Percentiles rank a stretch among this genome's conserved stretches.
phyloP scores from a whole-genome alignment of 495 filamentous ascomycete species.

The Tetracladium marchalianum region DNA sequence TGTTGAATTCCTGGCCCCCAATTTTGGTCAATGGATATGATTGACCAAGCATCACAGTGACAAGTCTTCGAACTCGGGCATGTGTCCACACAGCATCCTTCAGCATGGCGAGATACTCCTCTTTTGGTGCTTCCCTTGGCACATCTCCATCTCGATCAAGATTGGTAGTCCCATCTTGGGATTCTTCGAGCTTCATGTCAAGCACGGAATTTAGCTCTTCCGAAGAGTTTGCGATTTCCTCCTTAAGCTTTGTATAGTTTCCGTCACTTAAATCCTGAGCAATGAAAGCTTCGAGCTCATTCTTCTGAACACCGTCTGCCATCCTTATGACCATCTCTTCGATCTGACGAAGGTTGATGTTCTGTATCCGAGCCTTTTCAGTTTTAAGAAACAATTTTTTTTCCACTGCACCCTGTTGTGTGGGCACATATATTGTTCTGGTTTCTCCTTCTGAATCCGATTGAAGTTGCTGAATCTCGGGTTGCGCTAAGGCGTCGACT shows the following conservation, averaged over 20 bases:
- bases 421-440: slow-evolving; percentile 42
- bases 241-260: neutral
- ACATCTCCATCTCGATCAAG: too few relatives aligned
- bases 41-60: slow-evolving; percentile 47
- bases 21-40: slow-evolving; percentile 2
- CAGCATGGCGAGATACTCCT: slow-evolving; percentile 26
- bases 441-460: slow-evolving; percentile 25
- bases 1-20: slow-evolving; percentile 9
- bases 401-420: slow-evolving; percentile 19
- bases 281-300: slow-evolving; percentile 10
- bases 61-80: slow-evolving; percentile 51
- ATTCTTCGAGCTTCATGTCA: neutral
- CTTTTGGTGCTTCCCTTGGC: neutral
- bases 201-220: slow-evolving; percentile 10
- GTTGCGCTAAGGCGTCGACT: slow-evolving; percentile 5
- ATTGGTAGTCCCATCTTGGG: slow-evolving; percentile 2
- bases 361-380: slow-evolving; percentile 39
- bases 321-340: slow-evolving; percentile 42
- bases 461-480: slow-evolving; percentile 21
- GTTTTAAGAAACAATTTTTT: slow-evolving; percentile 28
- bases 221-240: slow-evolving; percentile 10
- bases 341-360: slow-evolving; percentile 62
- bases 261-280: slow-evolving; percentile 20
- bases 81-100: slow-evolving; percentile 47
- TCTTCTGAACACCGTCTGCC: slow-evolving; percentile 5